Evolutionary conservation across 176 grass and related monocot genomes (phyloP), one percentile per base, ranked within the genome.

Genomic region (Musa beccarii): DNA sequence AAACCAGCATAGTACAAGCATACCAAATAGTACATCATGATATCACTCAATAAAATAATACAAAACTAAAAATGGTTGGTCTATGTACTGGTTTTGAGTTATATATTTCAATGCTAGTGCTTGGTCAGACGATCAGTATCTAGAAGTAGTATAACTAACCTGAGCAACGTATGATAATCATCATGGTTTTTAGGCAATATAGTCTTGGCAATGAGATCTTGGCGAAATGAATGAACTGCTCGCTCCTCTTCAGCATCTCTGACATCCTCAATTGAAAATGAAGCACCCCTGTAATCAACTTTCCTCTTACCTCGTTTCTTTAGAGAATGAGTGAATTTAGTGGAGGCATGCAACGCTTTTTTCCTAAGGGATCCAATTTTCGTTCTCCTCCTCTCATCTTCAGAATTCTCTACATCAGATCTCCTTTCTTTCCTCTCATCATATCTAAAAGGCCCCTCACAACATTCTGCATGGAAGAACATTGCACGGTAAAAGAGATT

Each of bases 91-190:
- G 34, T 4, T 43, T 43, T 43, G 34, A 43, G 34, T 43, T 43
- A 43, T 5, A 43, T 43, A 43, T 43, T 43, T 43, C 34, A 43
- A 43, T 43, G 6, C 34, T 43, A 43, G 34, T 43, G 6, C 4
- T 43, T 43, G 34, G 34, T 43, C 4, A 0, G 34, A 43, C 34
- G 6, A 43, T 43, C 34, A 43, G 34, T 43, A 4, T 43, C 16
- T n/a, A 19, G 2, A 50, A 17, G 51, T 51, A 54, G 22, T 17
- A 51, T 73, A 24, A 54, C 59, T 59, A 82, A 98, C 90, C 96
- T 91, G 51, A 99, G 91, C 86, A 99, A 87, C 83, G 87, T 89
- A 73, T 95, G 96, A 76, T 99, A 99, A 74, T 92, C 86, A 68
- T 99, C 91, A 68, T 99, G 89, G 53, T 84, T 99, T 17, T 92